Evolutionary conservation across 1,139 yeast species (phyloP), one percentile per base, ranked within the genome.

Genomic region (Taphrina wiesneri): DNA sequence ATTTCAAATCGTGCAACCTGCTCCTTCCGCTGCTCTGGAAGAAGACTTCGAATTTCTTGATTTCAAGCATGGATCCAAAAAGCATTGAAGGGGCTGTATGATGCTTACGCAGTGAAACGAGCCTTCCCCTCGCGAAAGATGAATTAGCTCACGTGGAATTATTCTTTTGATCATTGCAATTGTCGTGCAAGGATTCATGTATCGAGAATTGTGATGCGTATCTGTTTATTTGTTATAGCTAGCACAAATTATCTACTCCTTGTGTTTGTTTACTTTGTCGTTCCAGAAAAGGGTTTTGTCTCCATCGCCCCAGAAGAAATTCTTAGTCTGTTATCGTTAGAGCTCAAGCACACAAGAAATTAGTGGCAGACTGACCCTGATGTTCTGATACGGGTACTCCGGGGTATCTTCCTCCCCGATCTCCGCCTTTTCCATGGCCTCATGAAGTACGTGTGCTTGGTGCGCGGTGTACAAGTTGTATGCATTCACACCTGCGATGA

Each of bases 281-380:
- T 90, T 91, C 99, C 99, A 93, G 88, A 93, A 93, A 77, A 88
- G 81, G 71, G 98, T 90, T 84, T 90, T 86, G 83, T 91, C 96
- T 77, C 99, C 98, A 77, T 93, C 92, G 76, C 98, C 98, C 98
- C 98, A 49, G 28, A 26, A 60, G 6, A 28, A 41, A 36, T 46
- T 49, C 47, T 47, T 49, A 70, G 70, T 70, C 63, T 34, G 25
- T 7, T 7, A 39, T n/a, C n/a, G n/a, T n/a, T n/a, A 46, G 21
- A 26, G 25, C 2, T n/a, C 23, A 21, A 52, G 39, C 26, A 41
- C 41, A 28, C 43, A 47, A 23, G 43, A 28, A 9, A 19, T 49
- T 43, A 21, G 23, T 30, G 49, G 4, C n/a, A 28, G 39, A 59
- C 85, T 87, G 75, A 78, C 78, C 85, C 98, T 89, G 74, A 90